Evolutionary conservation across 768 basidiomycete genomes (phyloP), one percentile per base, ranked within the genome.

Genomic region (Austroboletus festivus): DNA sequence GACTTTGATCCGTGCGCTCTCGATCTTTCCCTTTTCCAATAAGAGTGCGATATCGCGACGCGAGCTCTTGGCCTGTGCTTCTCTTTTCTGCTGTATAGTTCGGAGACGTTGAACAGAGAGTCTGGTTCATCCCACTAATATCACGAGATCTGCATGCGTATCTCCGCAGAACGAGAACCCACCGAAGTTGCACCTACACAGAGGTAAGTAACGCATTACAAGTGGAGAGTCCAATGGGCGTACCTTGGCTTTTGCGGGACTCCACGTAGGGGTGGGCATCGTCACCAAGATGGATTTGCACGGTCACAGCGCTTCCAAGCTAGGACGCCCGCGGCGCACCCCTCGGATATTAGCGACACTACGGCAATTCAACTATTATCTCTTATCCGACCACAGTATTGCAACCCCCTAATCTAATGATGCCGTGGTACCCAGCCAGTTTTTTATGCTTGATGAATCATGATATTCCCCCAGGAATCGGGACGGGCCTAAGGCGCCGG

Each of bases 31-130:
- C 63, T 77, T 78, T 68, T 93, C 89, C 7, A 95, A 64, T 16
- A 92, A 73, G 20, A 80, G 74, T 5, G 91, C 91, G 42, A 93
- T 89, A 53, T 94, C 91, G 37, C 89, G 75, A 18, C 93, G 76
- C 30, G 86, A 62, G 34, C 69, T 54, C 68, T 88, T 87, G 2
- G 85, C 83, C 18, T 96, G 82, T 0, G 93, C 92, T 56, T 85
- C 82, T 69, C 88, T 93, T 80, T 98, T 98, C 71, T 93, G 89
- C 57, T 93, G 88, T 10, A 93, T 71, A 18, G 85, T 93, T 47
- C 89, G 79, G 51, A 93, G 73, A 16, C 89, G 81, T 66, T 94
- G 90, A 19, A 93, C 86, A 1, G 89, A 88, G 28, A 94, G 76
- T 49, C 89, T 93, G 52, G 55, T 28, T 34, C 51, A 51, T 42